Conservation (phyloP, 1,284 basidiomycete genomes). For the Ustilago tritici region DNA sequence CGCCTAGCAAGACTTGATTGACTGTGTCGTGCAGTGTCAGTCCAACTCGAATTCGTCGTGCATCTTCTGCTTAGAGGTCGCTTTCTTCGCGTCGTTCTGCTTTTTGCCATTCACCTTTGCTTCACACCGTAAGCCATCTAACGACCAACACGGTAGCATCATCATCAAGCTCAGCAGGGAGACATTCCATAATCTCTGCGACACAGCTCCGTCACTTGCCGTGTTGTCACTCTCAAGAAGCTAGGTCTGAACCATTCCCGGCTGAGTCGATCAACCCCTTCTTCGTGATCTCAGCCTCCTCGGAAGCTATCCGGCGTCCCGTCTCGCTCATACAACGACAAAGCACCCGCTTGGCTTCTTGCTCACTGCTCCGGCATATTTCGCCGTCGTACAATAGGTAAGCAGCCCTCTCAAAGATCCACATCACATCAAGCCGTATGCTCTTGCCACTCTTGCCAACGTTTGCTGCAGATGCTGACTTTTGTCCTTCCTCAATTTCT, state of each 20-base stretch:
- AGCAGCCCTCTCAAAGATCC: not conserved
- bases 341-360: not conserved
- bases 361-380: not conserved
- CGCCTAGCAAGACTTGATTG: not conserved
- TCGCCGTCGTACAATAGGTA: not conserved
- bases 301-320: not conserved
- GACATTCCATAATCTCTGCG: not conserved
- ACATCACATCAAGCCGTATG: slow-evolving; percentile 2
- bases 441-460: not conserved
- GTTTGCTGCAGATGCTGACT: slow-evolving; percentile 2
- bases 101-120: not conserved
- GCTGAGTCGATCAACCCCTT: not conserved
- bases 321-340: not conserved
- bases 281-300: not conserved
- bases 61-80: slow-evolving; percentile 17
- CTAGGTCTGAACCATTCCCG: not conserved
- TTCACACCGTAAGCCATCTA: not conserved
- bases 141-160: not conserved
- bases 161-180: not conserved
- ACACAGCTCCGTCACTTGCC: not conserved
- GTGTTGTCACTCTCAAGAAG: not conserved
- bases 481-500: not conserved
- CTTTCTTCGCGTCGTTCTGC: slow-evolving; percentile 14
- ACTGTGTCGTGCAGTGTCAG: slow-evolving; percentile 1
- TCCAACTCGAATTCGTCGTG: slow-evolving; percentile 14